Evolutionary conservation across 768 basidiomycete species (phyloP).

Genomic region (Boletus subparvulus): DNA sequence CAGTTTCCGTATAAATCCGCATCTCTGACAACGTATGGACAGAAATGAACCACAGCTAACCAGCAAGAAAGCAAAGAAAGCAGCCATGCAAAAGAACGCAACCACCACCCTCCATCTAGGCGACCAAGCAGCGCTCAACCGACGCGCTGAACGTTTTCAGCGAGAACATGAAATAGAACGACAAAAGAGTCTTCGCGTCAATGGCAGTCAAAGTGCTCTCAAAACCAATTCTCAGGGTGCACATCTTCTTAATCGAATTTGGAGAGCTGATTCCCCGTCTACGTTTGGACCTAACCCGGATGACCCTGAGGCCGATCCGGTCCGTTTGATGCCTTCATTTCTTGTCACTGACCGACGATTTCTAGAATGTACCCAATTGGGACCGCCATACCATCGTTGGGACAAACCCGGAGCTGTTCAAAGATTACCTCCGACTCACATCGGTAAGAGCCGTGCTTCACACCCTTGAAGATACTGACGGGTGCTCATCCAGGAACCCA

Average conservation of each 20-base stretch:
- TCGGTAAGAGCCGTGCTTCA: slow-evolving; percentile 50
- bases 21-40: slow-evolving; percentile 10
- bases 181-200: slow-evolving; percentile 48
- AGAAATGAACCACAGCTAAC: slow-evolving; percentile 45
- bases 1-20: background rate
- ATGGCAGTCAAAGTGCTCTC: slow-evolving; percentile 33
- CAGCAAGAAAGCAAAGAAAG: slow-evolving; percentile 63
- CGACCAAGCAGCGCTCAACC: slow-evolving; percentile 68
- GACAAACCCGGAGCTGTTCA: slow-evolving; percentile 85
- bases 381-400: slow-evolving; percentile 95
- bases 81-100: slow-evolving; percentile 41
- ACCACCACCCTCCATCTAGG: slow-evolving; percentile 48
- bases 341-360: slow-evolving; percentile 6
- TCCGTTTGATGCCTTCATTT: slow-evolving; percentile 36
- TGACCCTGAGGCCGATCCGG: slow-evolving; percentile 73
- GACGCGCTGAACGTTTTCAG: slow-evolving; percentile 86
- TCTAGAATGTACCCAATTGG: slow-evolving; percentile 94
- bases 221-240: slow-evolving; percentile 49
- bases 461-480: slow-evolving; percentile 4
- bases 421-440: slow-evolving; percentile 93
- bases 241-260: slow-evolving; percentile 52
- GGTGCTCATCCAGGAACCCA: slow-evolving; percentile 72
- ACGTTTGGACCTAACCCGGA: slow-evolving; percentile 49
- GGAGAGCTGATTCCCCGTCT: slow-evolving; percentile 47
- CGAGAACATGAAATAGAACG: slow-evolving; percentile 86